Evolutionary conservation across 805 yeast genomes (phyloP).

Genomic region (Torulaspora microellipsoides): DNA sequence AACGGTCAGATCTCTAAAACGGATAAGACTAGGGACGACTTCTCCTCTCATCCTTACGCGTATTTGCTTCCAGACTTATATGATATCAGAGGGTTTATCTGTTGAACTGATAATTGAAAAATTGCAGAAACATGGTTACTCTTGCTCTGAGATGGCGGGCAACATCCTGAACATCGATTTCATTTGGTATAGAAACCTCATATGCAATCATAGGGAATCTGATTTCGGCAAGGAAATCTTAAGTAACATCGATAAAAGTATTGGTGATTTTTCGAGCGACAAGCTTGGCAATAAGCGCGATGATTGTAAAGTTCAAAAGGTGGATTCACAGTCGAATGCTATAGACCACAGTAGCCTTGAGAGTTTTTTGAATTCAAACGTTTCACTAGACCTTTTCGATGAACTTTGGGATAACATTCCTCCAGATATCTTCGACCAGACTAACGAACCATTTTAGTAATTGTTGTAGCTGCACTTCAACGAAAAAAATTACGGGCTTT

Average conservation of each 20-base stretch:
- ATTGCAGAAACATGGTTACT: background rate
- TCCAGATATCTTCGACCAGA: too few relatives aligned
- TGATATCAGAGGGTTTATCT: background rate
- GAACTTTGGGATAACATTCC: too few relatives aligned
- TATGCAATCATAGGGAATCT: conserved; percentile 1
- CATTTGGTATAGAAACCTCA: background rate
- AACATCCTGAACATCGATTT: background rate
- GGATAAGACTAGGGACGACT: background rate
- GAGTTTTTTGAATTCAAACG: background rate
- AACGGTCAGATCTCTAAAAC: background rate
- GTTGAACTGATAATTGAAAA: background rate
- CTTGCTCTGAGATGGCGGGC: background rate
- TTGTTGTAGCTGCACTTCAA: too few relatives aligned
- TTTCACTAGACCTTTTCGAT: background rate
- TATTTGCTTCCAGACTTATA: conserved; percentile 2
- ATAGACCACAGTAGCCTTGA: too few relatives aligned
- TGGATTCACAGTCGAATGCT: too few relatives aligned
- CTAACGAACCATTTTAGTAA: too few relatives aligned
- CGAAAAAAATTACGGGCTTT: too few relatives aligned
- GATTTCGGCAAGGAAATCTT: background rate
- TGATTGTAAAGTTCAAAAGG: too few relatives aligned
- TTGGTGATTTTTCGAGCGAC: too few relatives aligned
- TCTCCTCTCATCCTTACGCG: conserved; percentile 1
- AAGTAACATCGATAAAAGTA: background rate
- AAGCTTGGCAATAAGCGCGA: too few relatives aligned